These are phyloP conservation scores for Heliocybe sulcata DNA, from an alignment of 1,284 basidiomycete genomes.

Conservation along the genomic window DNA sequence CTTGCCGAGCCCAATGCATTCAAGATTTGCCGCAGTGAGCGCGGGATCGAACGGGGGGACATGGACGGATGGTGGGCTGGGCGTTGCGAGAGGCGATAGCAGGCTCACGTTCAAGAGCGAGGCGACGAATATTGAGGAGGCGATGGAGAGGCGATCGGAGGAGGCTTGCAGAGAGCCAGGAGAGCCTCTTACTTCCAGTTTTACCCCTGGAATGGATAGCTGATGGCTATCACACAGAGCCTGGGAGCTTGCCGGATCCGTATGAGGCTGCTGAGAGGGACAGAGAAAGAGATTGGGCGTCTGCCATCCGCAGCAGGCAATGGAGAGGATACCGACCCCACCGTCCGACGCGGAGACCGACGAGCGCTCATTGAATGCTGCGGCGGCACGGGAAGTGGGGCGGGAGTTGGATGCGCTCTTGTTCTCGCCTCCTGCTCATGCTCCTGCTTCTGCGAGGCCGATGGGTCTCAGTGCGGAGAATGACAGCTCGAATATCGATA, in stretches of 20 bases:
- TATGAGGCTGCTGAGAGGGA: neutral
- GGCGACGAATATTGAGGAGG: slow-evolving; percentile 26
- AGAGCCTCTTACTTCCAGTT: neutral
- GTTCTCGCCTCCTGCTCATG: slow-evolving; percentile 31
- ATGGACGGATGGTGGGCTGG: neutral
- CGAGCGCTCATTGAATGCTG: slow-evolving; percentile 43
- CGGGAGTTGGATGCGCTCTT: slow-evolving; percentile 53
- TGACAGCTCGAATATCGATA: too few relatives aligned
- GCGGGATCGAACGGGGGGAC: neutral
- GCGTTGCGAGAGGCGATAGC: neutral
- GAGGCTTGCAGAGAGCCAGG: slow-evolving; percentile 1
- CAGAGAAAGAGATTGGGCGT: too few relatives aligned
- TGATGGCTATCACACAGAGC: neutral
- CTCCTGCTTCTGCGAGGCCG: slow-evolving; percentile 6
- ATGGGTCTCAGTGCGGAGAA: too few relatives aligned
- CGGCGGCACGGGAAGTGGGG: slow-evolving; percentile 59
- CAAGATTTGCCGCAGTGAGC: neutral
- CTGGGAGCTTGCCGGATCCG: neutral
- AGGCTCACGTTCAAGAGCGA: slow-evolving; percentile 29
- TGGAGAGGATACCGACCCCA: slow-evolving; percentile 14
- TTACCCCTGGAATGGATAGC: neutral
- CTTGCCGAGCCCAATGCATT: neutral
- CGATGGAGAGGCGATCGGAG: slow-evolving; percentile 15
- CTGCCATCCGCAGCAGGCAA: neutral
- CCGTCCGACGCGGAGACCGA: slow-evolving; percentile 21